A percentile compares a stretch with the other conserved stretches of the same genome.
Evolutionary conservation across 805 yeast species (phyloP).

Genomic region (Candida maesae): DNA sequence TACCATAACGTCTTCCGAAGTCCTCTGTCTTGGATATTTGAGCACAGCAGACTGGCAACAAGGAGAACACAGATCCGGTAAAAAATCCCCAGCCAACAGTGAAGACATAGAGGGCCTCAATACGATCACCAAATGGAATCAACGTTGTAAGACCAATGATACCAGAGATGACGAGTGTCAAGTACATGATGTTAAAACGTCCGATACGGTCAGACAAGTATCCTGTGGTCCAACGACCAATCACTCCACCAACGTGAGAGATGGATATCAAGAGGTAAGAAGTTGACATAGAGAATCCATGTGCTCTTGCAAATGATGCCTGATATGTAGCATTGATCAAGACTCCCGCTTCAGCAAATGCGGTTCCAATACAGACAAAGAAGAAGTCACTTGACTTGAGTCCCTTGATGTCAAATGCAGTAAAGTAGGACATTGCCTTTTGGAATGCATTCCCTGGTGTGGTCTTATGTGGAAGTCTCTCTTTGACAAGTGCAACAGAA

Average conservation of each 20-base stretch:
- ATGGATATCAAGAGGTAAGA: constrained; percentile 44
- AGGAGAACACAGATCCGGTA: constrained; percentile 50
- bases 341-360: constrained; percentile 44
- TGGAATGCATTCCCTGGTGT: constrained; percentile 25
- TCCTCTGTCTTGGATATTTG: constrained; percentile 51
- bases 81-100: constrained; percentile 48
- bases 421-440: constrained; percentile 25
- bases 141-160: constrained; percentile 34
- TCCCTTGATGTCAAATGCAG: constrained; percentile 33
- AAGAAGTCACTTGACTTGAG: constrained; percentile 43
- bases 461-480: constrained; percentile 35
- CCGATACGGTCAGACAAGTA: constrained; percentile 43
- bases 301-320: constrained; percentile 46
- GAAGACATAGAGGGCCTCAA: constrained; percentile 39
- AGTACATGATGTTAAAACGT: constrained; percentile 47
- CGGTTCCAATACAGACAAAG: constrained; percentile 40
- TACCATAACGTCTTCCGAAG: constrained; percentile 52
- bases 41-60: constrained; percentile 56
- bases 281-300: constrained; percentile 38
- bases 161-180: constrained; percentile 30
- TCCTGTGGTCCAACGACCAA: constrained; percentile 45
- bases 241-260: constrained; percentile 37
- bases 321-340: constrained; percentile 44
- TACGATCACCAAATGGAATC: constrained; percentile 34
- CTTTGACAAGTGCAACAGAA: constrained; percentile 35